A percentile compares a stretch with the other conserved stretches of the same genome.
These are phyloP conservation scores for Irpex sp. DNA, from an alignment of 1,284 basidiomycete species.

Conservation along the genomic window DNA sequence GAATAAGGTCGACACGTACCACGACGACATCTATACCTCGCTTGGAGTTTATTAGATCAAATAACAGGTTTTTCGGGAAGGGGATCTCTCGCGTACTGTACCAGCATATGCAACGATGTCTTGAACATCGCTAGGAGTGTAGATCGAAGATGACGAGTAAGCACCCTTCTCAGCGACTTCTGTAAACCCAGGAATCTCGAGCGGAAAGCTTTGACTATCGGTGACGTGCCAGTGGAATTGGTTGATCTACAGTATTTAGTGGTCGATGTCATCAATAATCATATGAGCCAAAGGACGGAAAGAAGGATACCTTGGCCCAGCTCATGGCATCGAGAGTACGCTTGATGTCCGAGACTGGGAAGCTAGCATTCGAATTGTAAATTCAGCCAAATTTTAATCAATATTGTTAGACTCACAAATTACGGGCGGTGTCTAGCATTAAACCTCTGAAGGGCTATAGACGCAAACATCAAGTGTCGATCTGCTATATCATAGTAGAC, in stretches of 20 bases:
- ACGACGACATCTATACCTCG: conserved; percentile 6
- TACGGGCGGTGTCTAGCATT: conserved; percentile 74
- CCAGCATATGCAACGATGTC: conserved; percentile 70
- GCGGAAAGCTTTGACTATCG: conserved; percentile 73
- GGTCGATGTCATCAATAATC: too few relatives aligned
- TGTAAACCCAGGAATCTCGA: conserved; percentile 57
- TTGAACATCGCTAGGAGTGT: conserved; percentile 56
- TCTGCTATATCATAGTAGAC: not conserved
- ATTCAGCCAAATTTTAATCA: not conserved
- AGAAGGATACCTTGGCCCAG: conserved; percentile 65
- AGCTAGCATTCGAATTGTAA: conserved; percentile 31
- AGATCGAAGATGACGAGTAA: conserved; percentile 56
- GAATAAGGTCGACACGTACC: not conserved
- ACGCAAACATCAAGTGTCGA: not conserved
- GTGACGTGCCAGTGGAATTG: conserved; percentile 81
- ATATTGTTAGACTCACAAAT: conserved; percentile 32
- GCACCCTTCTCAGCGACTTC: conserved; percentile 64
- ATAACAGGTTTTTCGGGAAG: not conserved
- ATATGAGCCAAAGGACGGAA: too few relatives aligned
- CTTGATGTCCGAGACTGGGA: conserved; percentile 62
- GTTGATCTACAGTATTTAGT: conserved; percentile 38
- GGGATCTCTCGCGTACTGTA: conserved; percentile 38
- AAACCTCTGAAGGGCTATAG: conserved; percentile 72
- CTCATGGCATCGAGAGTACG: conserved; percentile 83
- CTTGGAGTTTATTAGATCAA: conserved; percentile 1